A percentile compares a stretch with the other conserved stretches of the same genome.
Conservation (phyloP, 768 basidiomycete genomes). For the Steccherinum ochraceum region DNA sequence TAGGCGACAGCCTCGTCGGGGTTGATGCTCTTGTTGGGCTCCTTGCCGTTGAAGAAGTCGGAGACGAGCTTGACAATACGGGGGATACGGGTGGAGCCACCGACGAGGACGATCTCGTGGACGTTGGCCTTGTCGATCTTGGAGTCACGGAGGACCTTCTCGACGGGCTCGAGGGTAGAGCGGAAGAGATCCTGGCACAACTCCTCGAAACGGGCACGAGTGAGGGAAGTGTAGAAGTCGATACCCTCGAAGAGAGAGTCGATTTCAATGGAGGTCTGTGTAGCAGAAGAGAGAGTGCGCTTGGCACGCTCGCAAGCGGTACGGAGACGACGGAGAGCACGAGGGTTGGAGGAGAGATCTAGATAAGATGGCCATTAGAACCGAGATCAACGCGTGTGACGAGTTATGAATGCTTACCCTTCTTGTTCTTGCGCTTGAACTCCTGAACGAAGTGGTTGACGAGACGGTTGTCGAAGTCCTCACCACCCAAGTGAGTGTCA, state of each 20-base stretch:
- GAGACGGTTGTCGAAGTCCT: slow-evolving; percentile 97
- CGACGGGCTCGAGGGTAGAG: slow-evolving; percentile 88
- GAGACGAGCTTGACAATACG: slow-evolving; percentile 96
- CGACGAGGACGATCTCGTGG: slow-evolving; percentile 96
- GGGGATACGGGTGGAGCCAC: slow-evolving; percentile 98
- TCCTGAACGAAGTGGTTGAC: slow-evolving; percentile 96
- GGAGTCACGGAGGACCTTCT: slow-evolving; percentile 96
- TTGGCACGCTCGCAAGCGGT: slow-evolving; percentile 99
- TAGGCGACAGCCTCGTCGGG: slow-evolving; percentile 98
- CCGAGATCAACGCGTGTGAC: neutral
- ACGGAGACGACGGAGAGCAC: slow-evolving; percentile 94
- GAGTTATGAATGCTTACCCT: slow-evolving; percentile 40
- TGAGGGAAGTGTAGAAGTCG: slow-evolving; percentile 97
- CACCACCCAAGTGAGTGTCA: slow-evolving; percentile 97
- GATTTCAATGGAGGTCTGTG: slow-evolving; percentile 96
- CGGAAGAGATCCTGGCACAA: slow-evolving; percentile 95
- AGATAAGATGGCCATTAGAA: slow-evolving; percentile 6
- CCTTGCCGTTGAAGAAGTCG: slow-evolving; percentile 98
- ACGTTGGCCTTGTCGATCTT: slow-evolving; percentile 97
- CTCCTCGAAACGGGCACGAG: slow-evolving; percentile 97
- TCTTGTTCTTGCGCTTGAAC: slow-evolving; percentile 98
- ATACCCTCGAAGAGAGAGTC: slow-evolving; percentile 97
- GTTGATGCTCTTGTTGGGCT: slow-evolving; percentile 99
- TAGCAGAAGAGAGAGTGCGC: slow-evolving; percentile 94
- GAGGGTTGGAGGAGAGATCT: slow-evolving; percentile 88